Percentiles rank a stretch among this genome's conserved stretches.
These are phyloP conservation scores for Ascochyta lentis DNA, from an alignment of 2,329 filamentous ascomycete species.

Conservation along the genomic window DNA sequence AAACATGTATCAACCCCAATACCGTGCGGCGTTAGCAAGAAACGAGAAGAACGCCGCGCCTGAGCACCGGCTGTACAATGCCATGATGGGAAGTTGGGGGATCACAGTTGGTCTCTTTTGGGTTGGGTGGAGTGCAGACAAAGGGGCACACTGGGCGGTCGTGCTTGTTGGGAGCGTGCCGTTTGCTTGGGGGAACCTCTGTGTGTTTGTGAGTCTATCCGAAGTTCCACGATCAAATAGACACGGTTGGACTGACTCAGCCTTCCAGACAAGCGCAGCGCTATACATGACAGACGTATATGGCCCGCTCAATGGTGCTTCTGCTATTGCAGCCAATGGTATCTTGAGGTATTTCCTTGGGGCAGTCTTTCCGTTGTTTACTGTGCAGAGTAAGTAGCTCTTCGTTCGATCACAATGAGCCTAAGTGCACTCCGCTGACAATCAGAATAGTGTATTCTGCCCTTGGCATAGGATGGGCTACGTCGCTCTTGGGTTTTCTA, in stretches of 20 bases:
- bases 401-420: not conserved
- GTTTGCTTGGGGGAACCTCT: slow-evolving; percentile 67
- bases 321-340: slow-evolving; percentile 48
- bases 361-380: slow-evolving; percentile 48
- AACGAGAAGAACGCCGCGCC: slow-evolving; percentile 52
- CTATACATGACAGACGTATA: slow-evolving; percentile 45
- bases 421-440: not conserved
- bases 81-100: slow-evolving; percentile 64
- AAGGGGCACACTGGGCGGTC: slow-evolving; percentile 58
- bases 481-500: slow-evolving; percentile 48
- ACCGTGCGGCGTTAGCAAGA: slow-evolving; percentile 33
- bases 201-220: slow-evolving; percentile 60
- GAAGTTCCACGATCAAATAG: not conserved
- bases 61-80: slow-evolving; percentile 65
- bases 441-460: slow-evolving; percentile 33
- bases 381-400: slow-evolving; percentile 40
- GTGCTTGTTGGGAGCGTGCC: slow-evolving; percentile 60
- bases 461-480: slow-evolving; percentile 50
- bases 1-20: slow-evolving; percentile 44
- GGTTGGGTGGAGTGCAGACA: slow-evolving; percentile 64
- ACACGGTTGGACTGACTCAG: not conserved
- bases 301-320: slow-evolving; percentile 41
- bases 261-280: slow-evolving; percentile 30
- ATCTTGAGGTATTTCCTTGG: slow-evolving; percentile 48
- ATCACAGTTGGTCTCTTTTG: slow-evolving; percentile 64